Conservation (phyloP, 306 rosid species). For the Castanospermum australe region DNA sequence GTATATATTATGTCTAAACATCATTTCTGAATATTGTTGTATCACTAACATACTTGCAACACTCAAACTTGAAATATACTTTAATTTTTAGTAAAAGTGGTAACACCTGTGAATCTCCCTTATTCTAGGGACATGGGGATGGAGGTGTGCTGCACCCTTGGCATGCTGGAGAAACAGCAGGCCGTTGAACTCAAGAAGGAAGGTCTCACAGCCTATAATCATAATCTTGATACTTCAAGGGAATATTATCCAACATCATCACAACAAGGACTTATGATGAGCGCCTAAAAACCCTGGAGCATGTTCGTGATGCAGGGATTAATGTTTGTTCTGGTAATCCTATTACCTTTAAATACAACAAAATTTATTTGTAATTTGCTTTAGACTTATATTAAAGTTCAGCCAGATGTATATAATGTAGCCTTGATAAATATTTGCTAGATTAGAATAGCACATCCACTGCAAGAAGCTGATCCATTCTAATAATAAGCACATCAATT, state of each 20-base stretch:
- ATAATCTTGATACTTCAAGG: slow-evolving; percentile 95
- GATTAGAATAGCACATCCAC: neutral
- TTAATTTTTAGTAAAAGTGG: neutral
- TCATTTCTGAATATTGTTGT: neutral
- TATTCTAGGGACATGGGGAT: slow-evolving; percentile 80
- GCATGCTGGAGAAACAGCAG: slow-evolving; percentile 95
- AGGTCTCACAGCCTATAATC: slow-evolving; percentile 96
- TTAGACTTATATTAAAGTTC: neutral
- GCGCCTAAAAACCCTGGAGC: slow-evolving; percentile 84
- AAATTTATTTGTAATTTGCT: neutral
- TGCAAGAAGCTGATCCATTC: neutral
- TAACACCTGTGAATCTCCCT: slow-evolving; percentile 10
- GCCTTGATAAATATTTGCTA: neutral
- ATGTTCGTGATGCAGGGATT: slow-evolving; percentile 95
- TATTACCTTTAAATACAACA: slow-evolving; percentile 9
- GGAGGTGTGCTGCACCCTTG: slow-evolving; percentile 99
- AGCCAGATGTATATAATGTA: too few species aligned
- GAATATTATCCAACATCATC: slow-evolving; percentile 90
- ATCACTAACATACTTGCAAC: too few species aligned
- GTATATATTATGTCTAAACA: neutral
- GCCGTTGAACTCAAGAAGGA: slow-evolving; percentile 89
- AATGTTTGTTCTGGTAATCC: slow-evolving; percentile 87
- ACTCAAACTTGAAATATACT: neutral
- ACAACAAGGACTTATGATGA: slow-evolving; percentile 94
- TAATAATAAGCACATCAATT: neutral